phyloP scores from a whole-genome alignment of 2,329 filamentous ascomycete species.

The Penicillium griseofulvum region DNA sequence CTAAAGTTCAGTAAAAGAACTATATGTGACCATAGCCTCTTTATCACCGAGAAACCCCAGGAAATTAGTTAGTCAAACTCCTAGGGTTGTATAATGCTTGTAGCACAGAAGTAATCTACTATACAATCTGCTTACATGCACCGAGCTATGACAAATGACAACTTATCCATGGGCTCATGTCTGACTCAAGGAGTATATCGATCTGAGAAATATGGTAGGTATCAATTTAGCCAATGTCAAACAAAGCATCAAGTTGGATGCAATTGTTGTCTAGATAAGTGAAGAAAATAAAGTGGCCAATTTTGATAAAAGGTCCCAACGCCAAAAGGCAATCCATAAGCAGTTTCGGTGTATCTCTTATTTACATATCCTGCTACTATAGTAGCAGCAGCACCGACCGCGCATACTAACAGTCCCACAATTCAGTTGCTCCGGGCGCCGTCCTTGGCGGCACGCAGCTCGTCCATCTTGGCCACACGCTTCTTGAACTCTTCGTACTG shows the following conservation, averaged over 20 bases:
- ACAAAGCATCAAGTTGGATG: not conserved
- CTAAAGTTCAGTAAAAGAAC: not conserved
- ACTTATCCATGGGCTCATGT: not conserved
- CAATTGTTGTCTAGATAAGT: not conserved
- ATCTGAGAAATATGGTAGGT: not conserved
- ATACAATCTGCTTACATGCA: not conserved
- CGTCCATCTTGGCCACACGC: conserved; percentile 97
- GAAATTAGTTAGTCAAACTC: not conserved
- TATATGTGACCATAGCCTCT: not conserved
- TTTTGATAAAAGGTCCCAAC: conserved; percentile 29
- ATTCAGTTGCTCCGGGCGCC: conserved; percentile 78
- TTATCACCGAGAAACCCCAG: not conserved
- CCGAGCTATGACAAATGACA: not conserved
- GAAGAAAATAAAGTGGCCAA: not conserved
- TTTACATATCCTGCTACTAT: conserved; percentile 39
- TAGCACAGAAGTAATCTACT: not conserved
- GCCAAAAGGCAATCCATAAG: conserved; percentile 37
- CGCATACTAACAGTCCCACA: conserved; percentile 21
- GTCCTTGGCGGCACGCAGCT: conserved; percentile 80
- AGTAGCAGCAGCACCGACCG: conserved; percentile 25
- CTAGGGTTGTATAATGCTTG: not conserved
- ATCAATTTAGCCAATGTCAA: not conserved
- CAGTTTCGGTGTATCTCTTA: conserved; percentile 37
- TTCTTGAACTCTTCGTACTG: conserved; percentile 99
- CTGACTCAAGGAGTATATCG: not conserved